These are phyloP conservation scores for Plantago major DNA, from an alignment of 257 asterid species.

Conservation along the genomic window DNA sequence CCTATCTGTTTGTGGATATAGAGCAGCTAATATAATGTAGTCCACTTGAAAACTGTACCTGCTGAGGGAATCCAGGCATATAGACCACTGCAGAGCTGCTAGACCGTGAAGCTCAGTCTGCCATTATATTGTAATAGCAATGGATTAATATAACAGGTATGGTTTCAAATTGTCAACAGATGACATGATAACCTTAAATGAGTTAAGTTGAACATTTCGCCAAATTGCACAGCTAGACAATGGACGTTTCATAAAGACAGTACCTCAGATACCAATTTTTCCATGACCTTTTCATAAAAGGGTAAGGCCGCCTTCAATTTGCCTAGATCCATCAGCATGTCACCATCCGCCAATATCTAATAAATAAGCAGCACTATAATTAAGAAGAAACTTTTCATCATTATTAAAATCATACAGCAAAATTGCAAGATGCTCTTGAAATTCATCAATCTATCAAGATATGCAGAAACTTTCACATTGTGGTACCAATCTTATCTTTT, in stretches of 20 bases:
- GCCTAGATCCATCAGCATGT: slow-evolving; percentile 81
- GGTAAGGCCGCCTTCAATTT: slow-evolving; percentile 71
- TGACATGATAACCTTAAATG: too few relatives aligned
- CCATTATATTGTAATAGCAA: slow-evolving; percentile 14
- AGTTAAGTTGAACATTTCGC: too few relatives aligned
- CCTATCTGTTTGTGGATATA: not conserved
- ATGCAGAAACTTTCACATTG: too few relatives aligned
- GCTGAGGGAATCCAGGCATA: slow-evolving; percentile 80
- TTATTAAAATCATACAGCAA: slow-evolving; percentile 21
- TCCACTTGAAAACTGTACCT: slow-evolving; percentile 33
- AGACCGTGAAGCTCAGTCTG: slow-evolving; percentile 85
- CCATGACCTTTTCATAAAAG: slow-evolving; percentile 69
- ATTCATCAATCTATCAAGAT: too few relatives aligned
- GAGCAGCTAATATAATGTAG: not conserved
- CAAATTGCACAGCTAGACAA: not conserved
- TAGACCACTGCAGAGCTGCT: slow-evolving; percentile 98
- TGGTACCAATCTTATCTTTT: too few relatives aligned
- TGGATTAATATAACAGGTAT: not conserved
- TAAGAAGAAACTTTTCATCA: slow-evolving; percentile 49
- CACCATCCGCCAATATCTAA: slow-evolving; percentile 78
- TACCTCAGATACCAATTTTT: slow-evolving; percentile 67
- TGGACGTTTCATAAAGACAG: not conserved
- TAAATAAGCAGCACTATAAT: slow-evolving; percentile 61
- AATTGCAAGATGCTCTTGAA: slow-evolving; percentile 5
- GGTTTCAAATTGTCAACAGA: not conserved